Evolutionary conservation across 2,329 filamentous ascomycete genomes (phyloP), one percentile per base, ranked within the genome.

Genomic region (Dactylellina drechsleri): DNA sequence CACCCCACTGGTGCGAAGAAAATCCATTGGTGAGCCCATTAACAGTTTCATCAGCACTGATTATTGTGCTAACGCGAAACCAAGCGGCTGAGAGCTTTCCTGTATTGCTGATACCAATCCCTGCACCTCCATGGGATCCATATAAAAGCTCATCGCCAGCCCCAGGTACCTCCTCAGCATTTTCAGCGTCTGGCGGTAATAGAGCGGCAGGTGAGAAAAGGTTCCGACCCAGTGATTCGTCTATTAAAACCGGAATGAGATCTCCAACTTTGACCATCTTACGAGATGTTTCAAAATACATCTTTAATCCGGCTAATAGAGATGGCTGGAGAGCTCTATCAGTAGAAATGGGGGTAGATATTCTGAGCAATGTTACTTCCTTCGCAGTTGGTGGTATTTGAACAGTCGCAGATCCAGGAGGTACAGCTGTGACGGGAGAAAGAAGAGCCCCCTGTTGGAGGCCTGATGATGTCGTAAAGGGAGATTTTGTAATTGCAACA

Each of bases 231-330:
- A 98, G 86, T 61, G 90, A 88, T 62, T 93, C 92, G 79, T 99
- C 94, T 28, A 99, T 89, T 1, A 92, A 90, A 12, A 99, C 90
- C 16, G 92, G 93, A 64, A 99, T 89, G 12, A 97, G 83, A 82
- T 99, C 95, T 1, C 93, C 94, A 47, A 88, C 89, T 80, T 93
- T 93, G 45, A 98, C 87, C 12, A 98, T 87, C 2, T 95, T 88
- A 67, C 91, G 87, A 79, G 91, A 92, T 66, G 88, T 88, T 77
- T 96, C 91, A 81, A 99, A 97, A 80, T 97, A 90, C 45, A 89
- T 88, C 81, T 97, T 97, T 49, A 99, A 82, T 0, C 92, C 93
- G 16, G 92, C 90, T 78, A 98, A 90, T 3, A 98, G 86, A 3
- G 92, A 92, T 5, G 92, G 91, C 80, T 98, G 93, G 8, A 97